Evolutionary conservation across 495 filamentous ascomycete species (phyloP), one percentile per base, ranked within the genome.

Genomic region (Penicillium bialowiezense): DNA sequence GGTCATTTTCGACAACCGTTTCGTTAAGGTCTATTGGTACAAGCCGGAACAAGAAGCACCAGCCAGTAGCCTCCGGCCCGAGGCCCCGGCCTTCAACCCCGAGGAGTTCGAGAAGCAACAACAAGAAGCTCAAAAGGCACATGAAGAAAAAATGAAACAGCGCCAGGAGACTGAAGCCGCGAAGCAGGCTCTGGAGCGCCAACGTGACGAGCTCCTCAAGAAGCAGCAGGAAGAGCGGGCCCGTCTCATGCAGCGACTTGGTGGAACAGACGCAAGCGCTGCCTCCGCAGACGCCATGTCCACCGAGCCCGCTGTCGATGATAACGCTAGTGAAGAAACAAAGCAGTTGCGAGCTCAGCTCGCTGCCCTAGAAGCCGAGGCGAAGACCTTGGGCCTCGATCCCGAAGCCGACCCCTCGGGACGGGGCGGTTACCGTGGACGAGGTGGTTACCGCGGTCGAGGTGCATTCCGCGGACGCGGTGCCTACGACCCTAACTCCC

Each of bases 21-120:
- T 98, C 58, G 93, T 98, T 36, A 98, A 96, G 63, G 90, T 98
- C 5, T 98, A 91, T 59, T 98, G 93, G 93, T 80, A 88, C 64
- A 92, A 88, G 54, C 79, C 84, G 0, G 81, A 84, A 2, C 54
- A 58, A 26, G 61, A 68, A 5, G 69, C 75, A 15, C 60, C 52
- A 20, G 19, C 8, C 32, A 70, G 68, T 31, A 60, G 58, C 23
- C 63, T 55, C 29, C 63, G 51, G 38, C 54, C 59, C 12, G 60
- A 61, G 21, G 34, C 60, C 18, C 55, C 54, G 18, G 72, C 81
- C 38, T 82, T 95, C 44, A 85, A 97, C 56, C 74, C 82, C 55
- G 90, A 88, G 48, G 87, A 93, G 49, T 87, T 97, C 47, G 64
- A 82, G 42, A 81, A 73, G 40, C 83, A 84, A 59, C 89, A 95